Conservation (phyloP, 2,329 filamentous ascomycete genomes). For the Pochonia chlamydosporia region DNA sequence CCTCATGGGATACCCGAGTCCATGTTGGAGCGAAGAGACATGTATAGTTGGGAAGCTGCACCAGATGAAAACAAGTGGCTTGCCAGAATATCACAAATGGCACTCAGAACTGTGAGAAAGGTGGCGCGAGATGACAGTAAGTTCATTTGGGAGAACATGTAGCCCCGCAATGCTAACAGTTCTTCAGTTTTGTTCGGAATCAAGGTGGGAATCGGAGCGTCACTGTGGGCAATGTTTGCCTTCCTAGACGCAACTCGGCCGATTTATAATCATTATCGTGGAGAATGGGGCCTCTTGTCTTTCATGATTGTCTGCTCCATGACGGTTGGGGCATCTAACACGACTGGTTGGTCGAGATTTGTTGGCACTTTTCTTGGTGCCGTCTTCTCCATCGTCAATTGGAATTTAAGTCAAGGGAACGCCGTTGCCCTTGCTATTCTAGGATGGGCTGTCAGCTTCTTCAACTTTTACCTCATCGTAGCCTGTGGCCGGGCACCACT, state of each 20-base stretch:
- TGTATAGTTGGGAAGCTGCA: slow-evolving; percentile 42
- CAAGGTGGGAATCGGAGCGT: slow-evolving; percentile 82
- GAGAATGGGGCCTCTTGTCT: slow-evolving; percentile 90
- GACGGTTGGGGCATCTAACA: slow-evolving; percentile 90
- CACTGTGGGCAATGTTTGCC: slow-evolving; percentile 75
- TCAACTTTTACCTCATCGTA: slow-evolving; percentile 80
- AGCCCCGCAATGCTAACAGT: slow-evolving; percentile 7
- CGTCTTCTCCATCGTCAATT: slow-evolving; percentile 63
- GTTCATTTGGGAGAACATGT: slow-evolving; percentile 9
- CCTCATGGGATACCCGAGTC: slow-evolving; percentile 44
- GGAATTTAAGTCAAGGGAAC: slow-evolving; percentile 68
- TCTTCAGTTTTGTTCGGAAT: slow-evolving; percentile 61
- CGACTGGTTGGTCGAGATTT: slow-evolving; percentile 77
- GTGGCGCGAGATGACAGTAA: slow-evolving; percentile 44
- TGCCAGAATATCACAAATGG: slow-evolving; percentile 32
- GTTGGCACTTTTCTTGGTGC: slow-evolving; percentile 77
- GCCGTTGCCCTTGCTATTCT: slow-evolving; percentile 65
- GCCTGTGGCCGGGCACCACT: slow-evolving; percentile 74
- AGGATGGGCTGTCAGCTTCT: slow-evolving; percentile 71
- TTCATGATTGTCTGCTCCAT: slow-evolving; percentile 96
- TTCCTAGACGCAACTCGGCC: slow-evolving; percentile 70
- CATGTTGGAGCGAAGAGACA: slow-evolving; percentile 40
- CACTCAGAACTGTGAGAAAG: slow-evolving; percentile 36
- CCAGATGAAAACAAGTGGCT: slow-evolving; percentile 34
- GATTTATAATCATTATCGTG: slow-evolving; percentile 75